Conservation (phyloP, 768 basidiomycete species). For the Suillus weaverae region DNA sequence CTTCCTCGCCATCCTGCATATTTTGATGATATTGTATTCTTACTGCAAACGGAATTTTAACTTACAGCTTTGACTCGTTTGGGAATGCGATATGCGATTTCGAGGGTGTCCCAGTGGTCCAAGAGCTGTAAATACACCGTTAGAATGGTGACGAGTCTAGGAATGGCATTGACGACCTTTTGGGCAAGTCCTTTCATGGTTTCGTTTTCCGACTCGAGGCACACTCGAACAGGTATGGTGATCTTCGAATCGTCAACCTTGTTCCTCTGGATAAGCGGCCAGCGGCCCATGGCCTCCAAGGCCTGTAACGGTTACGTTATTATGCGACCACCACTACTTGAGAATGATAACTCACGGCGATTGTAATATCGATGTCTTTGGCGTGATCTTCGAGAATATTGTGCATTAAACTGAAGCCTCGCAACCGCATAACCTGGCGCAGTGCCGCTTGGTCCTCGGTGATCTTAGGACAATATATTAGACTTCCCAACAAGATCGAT, state of each 20-base stretch:
- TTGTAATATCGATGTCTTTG: slow-evolving; percentile 68
- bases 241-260: slow-evolving; percentile 88
- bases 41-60: not conserved
- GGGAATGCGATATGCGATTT: slow-evolving; percentile 84
- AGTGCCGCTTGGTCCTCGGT: slow-evolving; percentile 80
- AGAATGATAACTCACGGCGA: slow-evolving; percentile 50
- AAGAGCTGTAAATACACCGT: slow-evolving; percentile 52
- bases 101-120: slow-evolving; percentile 76
- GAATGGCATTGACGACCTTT: slow-evolving; percentile 45
- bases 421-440: slow-evolving; percentile 85
- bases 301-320: slow-evolving; percentile 38
- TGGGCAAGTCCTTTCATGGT: slow-evolving; percentile 57
- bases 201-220: slow-evolving; percentile 56
- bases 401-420: slow-evolving; percentile 91
- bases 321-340: not conserved
- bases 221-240: slow-evolving; percentile 57
- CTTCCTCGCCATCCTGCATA: slow-evolving; percentile 33
- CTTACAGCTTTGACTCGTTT: slow-evolving; percentile 55
- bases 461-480: slow-evolving; percentile 48
- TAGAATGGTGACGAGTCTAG: not conserved
- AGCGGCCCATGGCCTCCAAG: slow-evolving; percentile 65
- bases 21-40: not conserved
- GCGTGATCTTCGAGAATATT: slow-evolving; percentile 79
- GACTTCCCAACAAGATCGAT: not conserved
- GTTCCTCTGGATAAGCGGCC: slow-evolving; percentile 85